Percentiles rank a stretch among this genome's conserved stretches.
Conservation (phyloP, 305 asterid species). For the Vinca major region DNA sequence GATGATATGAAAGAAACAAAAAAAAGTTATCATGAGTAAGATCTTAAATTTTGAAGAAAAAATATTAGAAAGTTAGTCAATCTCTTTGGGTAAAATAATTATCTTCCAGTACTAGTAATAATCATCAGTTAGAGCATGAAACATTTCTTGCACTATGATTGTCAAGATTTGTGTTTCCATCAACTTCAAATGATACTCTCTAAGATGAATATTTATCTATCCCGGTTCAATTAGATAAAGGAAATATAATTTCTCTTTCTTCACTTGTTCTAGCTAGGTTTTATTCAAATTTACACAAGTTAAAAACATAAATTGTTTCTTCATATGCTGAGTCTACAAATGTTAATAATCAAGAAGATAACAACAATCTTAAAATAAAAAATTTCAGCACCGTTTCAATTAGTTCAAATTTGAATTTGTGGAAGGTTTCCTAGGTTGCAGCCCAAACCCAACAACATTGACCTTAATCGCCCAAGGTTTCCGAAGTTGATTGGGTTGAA, state of each 20-base stretch:
- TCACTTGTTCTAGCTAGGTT: slow-evolving; percentile 28
- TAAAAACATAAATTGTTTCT: slow-evolving; percentile 16
- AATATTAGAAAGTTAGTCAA: slow-evolving; percentile 21
- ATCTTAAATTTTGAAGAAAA: neutral
- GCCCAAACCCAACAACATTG: slow-evolving; percentile 16
- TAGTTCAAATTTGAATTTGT: slow-evolving; percentile 46
- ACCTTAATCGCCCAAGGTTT: no score
- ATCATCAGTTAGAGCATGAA: no score
- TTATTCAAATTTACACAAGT: neutral
- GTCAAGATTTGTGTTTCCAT: slow-evolving; percentile 24
- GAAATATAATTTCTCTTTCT: slow-evolving; percentile 25
- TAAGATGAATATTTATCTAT: slow-evolving; percentile 19
- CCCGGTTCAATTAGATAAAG: slow-evolving; percentile 27
- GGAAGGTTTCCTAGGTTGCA: slow-evolving; percentile 27
- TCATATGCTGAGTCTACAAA: neutral
- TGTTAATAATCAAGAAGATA: neutral
- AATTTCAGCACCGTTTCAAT: slow-evolving; percentile 25
- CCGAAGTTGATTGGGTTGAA: neutral
- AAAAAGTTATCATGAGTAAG: neutral
- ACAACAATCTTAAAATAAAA: slow-evolving; percentile 6
- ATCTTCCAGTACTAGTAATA: no score
- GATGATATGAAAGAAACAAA: neutral
- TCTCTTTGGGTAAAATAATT: slow-evolving; percentile 13
- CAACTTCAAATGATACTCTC: slow-evolving; percentile 8
- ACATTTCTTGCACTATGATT: slow-evolving; percentile 21